Evolutionary conservation across 176 grass and related monocot genomes (phyloP).

Genomic region (Urochloa ruziziensis): DNA sequence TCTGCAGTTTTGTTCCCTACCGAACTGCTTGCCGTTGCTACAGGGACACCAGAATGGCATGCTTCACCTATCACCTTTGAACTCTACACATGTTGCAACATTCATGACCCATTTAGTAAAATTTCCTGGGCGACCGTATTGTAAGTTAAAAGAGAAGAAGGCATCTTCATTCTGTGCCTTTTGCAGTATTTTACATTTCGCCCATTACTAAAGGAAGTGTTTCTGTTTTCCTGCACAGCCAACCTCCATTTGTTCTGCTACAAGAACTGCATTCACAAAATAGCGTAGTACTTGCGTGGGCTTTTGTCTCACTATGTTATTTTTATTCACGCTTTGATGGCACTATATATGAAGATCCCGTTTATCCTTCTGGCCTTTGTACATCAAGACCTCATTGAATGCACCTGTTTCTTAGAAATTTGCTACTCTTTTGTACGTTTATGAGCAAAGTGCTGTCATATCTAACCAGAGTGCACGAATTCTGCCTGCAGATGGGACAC

Average conservation of each 20-base stretch:
- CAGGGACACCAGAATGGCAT: neutral
- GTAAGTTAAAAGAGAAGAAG: neutral
- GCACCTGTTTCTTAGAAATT: neutral
- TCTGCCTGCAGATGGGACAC: conserved; percentile 49
- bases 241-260: neutral
- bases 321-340: too few relatives aligned
- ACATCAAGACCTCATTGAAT: neutral
- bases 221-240: neutral
- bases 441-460: neutral
- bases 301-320: neutral
- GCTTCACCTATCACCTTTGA: neutral
- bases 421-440: neutral
- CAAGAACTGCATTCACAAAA: too few relatives aligned
- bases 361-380: neutral
- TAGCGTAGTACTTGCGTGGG: neutral
- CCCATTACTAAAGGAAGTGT: neutral
- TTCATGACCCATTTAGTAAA: neutral
- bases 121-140: neutral
- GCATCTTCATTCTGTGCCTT: neutral
- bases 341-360: neutral
- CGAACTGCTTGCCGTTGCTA: neutral
- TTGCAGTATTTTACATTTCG: neutral
- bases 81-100: too few relatives aligned
- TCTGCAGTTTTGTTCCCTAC: neutral
- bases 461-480: neutral